phyloP scores from a whole-genome alignment of 1,139 yeast species.

The Kodamaea sp. region DNA sequence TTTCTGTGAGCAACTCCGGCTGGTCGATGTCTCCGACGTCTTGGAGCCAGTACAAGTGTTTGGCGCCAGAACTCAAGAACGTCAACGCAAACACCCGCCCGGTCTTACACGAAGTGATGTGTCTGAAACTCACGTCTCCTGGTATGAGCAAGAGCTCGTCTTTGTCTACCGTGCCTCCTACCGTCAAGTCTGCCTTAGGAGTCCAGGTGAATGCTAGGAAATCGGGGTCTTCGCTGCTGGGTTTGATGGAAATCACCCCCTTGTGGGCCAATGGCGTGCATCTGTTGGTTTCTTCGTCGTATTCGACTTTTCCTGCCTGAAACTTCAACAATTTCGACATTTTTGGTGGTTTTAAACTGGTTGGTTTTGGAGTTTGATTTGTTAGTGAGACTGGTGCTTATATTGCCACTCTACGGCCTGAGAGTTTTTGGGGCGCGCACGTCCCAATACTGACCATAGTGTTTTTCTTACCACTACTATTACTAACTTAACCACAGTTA shows the following conservation, averaged over 20 bases:
- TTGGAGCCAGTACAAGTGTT: conserved; percentile 89
- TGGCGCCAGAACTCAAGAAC: conserved; percentile 81
- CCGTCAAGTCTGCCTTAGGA: conserved; percentile 34
- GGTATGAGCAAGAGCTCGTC: conserved; percentile 84
- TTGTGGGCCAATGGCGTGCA: conserved; percentile 79
- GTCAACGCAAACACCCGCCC: conserved; percentile 87
- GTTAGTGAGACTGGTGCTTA: neutral
- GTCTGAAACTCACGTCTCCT: conserved; percentile 88
- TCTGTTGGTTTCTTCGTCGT: conserved; percentile 64
- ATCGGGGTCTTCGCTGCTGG: conserved; percentile 55
- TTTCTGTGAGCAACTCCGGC: conserved; percentile 61
- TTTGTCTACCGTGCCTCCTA: conserved; percentile 41
- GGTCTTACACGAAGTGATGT: conserved; percentile 68
- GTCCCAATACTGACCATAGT: no score
- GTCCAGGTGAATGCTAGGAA: conserved; percentile 47
- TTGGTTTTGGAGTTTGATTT: conserved; percentile 1
- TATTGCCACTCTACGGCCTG: conserved; percentile 12
- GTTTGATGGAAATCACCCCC: conserved; percentile 69
- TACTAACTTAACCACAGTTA: neutral
- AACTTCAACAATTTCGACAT: conserved; percentile 44
- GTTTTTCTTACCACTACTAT: neutral
- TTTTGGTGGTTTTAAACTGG: no score
- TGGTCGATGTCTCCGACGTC: conserved; percentile 67
- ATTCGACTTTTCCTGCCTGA: conserved; percentile 85
- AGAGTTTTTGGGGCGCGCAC: conserved; percentile 5